phyloP scores from a whole-genome alignment of 768 basidiomycete genomes.

The Pholiota molesta region DNA sequence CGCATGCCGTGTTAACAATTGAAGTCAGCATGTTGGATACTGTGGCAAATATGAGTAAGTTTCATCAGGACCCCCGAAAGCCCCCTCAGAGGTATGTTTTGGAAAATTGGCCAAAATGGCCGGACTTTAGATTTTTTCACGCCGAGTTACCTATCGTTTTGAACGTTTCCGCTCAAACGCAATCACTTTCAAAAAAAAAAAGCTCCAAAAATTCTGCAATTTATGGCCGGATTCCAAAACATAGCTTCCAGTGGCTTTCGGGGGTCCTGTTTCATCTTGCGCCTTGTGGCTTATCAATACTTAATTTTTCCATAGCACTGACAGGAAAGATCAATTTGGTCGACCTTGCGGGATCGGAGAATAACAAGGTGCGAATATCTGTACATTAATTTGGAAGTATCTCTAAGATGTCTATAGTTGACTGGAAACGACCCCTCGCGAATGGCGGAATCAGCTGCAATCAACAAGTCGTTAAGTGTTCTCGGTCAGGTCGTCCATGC shows the following conservation, averaged over 20 bases:
- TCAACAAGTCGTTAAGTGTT: constrained; percentile 87
- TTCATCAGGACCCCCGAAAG: too few species aligned
- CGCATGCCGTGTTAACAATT: constrained; percentile 85
- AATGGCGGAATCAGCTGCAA: constrained; percentile 87
- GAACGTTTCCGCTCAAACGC: too few species aligned
- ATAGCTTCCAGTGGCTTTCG: too few species aligned
- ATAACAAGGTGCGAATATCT: constrained; percentile 67
- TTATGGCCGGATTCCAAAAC: too few species aligned
- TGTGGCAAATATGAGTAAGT: constrained; percentile 56
- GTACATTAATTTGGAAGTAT: neutral
- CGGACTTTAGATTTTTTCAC: too few species aligned
- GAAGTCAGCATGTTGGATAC: constrained; percentile 62
- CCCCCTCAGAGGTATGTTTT: too few species aligned
- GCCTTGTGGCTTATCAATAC: neutral
- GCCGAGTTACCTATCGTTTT: too few species aligned
- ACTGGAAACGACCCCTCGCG: constrained; percentile 88
- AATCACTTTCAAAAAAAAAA: too few species aligned
- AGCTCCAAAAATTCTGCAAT: too few species aligned
- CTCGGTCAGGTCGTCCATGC: constrained; percentile 90
- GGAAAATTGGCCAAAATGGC: too few species aligned
- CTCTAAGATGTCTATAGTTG: constrained; percentile 37
- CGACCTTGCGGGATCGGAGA: constrained; percentile 90
- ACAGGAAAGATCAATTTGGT: constrained; percentile 84
- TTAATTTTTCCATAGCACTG: constrained; percentile 44
- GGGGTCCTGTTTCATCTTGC: constrained; percentile 25